Conservation (phyloP, 2,329 filamentous ascomycete genomes). For the Aspergillus vadensis region DNA sequence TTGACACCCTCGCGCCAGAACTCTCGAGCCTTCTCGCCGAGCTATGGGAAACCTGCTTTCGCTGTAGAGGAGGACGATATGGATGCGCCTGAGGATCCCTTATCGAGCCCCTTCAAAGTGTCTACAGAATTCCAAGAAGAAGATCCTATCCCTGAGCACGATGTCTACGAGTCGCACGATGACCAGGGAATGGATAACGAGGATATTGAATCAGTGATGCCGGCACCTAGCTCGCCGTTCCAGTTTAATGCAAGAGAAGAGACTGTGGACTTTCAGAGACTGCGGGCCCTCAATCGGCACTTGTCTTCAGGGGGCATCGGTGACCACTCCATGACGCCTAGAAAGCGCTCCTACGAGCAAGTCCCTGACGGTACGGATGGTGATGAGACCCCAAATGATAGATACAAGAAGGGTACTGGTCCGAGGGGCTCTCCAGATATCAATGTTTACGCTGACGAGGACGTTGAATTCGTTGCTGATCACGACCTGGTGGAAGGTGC, state of each 20-base stretch:
- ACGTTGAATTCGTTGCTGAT: constrained; percentile 25
- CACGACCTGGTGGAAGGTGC: constrained; percentile 15
- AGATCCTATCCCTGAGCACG: constrained; percentile 17
- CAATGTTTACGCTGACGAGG: constrained; percentile 33
- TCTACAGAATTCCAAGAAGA: constrained; percentile 16
- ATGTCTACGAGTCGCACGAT: constrained; percentile 22
- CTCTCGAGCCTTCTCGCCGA: constrained; percentile 37
- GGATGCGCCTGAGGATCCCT: constrained; percentile 25
- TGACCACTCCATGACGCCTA: constrained; percentile 22
- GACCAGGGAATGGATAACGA: constrained; percentile 21
- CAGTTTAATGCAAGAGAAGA: constrained; percentile 35
- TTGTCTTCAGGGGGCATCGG: constrained; percentile 10
- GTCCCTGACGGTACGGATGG: constrained; percentile 19
- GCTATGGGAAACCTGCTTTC: constrained; percentile 8
- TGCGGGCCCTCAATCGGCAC: constrained; percentile 17
- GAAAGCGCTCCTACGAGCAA: constrained; percentile 27
- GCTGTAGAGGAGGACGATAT: constrained; percentile 5
- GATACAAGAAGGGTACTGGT: constrained; percentile 32
- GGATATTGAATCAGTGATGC: constrained; percentile 24
- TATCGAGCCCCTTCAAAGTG: constrained; percentile 33
- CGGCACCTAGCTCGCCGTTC: constrained; percentile 42
- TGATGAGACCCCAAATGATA: constrained; percentile 18
- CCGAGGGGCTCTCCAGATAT: constrained; percentile 25
- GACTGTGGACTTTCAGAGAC: constrained; percentile 35
- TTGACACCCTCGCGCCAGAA: constrained; percentile 47